Evolutionary conservation across 495 filamentous ascomycete species (phyloP).

Genomic region (Talaromyces ruber): DNA sequence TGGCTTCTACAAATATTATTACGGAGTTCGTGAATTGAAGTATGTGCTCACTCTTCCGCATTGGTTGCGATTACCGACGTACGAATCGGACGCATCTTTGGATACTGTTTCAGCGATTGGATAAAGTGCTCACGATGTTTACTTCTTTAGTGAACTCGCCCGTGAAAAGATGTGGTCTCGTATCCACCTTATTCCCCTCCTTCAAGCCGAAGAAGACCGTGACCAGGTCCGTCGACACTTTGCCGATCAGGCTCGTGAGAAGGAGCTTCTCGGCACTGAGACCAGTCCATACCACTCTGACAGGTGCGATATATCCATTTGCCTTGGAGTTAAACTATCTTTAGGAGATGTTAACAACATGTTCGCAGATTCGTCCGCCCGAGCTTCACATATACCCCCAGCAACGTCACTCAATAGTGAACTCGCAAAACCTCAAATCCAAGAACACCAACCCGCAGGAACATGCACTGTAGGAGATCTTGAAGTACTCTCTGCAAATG

Average conservation of each 20-base stretch:
- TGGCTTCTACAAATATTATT: slow-evolving; percentile 74
- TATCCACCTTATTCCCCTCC: slow-evolving; percentile 82
- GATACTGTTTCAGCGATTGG: not conserved
- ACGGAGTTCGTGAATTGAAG: slow-evolving; percentile 80
- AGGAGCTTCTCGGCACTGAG: slow-evolving; percentile 76
- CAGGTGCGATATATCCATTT: slow-evolving; percentile 41
- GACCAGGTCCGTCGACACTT: slow-evolving; percentile 79
- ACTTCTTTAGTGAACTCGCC: slow-evolving; percentile 63
- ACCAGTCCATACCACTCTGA: slow-evolving; percentile 79
- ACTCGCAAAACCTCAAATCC: not conserved
- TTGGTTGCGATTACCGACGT: not conserved
- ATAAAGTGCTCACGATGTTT: not conserved
- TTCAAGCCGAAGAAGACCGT: slow-evolving; percentile 93
- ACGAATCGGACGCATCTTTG: not conserved
- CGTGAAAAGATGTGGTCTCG: slow-evolving; percentile 97
- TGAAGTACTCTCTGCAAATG: not conserved
- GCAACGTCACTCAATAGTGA: slow-evolving; percentile 29
- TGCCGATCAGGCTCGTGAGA: slow-evolving; percentile 83
- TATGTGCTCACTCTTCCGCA: slow-evolving; percentile 35
- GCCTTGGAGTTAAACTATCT: not conserved
- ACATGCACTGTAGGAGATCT: not conserved
- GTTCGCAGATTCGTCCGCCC: slow-evolving; percentile 34
- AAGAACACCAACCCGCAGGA: not conserved
- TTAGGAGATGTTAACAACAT: not conserved
- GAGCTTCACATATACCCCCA: slow-evolving; percentile 36